Evolutionary conservation across 225 moss, liverwort and hornwort genomes (phyloP).

Genomic region (Polytrichum formosum): DNA sequence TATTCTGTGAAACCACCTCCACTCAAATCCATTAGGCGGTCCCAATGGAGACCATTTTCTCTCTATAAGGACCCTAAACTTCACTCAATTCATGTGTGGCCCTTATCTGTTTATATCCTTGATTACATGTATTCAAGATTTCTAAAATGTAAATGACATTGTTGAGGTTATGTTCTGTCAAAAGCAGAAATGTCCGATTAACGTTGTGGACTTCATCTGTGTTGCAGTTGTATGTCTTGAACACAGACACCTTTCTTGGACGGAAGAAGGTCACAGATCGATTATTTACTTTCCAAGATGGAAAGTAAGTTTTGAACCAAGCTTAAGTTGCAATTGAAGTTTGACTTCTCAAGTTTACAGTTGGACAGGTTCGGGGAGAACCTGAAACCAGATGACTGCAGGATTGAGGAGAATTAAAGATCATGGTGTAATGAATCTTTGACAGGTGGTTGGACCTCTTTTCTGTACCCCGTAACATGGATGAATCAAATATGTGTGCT

Average conservation of each 20-base stretch:
- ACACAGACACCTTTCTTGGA: constrained; percentile 90
- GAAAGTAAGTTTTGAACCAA: constrained; percentile 44
- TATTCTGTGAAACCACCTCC: no score
- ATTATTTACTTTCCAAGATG: constrained; percentile 63
- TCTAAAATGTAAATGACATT: no score
- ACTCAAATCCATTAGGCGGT: no score
- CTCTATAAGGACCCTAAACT: no score
- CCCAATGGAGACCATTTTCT: no score
- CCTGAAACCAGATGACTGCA: neutral
- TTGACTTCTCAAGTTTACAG: no score
- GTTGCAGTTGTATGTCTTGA: constrained; percentile 83
- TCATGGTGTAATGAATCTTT: neutral
- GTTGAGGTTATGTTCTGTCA: no score
- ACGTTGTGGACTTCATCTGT: neutral
- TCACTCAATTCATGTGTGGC: neutral
- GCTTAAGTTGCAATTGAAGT: no score
- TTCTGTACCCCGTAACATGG: constrained; percentile 85
- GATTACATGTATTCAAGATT: no score
- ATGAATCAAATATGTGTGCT: constrained; percentile 92
- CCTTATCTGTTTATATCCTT: no score
- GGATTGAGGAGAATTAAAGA: neutral
- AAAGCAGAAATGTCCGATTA: no score
- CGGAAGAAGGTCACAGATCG: constrained; percentile 85
- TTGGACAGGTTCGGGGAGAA: neutral
- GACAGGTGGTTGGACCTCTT: constrained; percentile 83